Evolutionary conservation across 2,329 filamentous ascomycete species (phyloP).

Genomic region (Coniella lustricola): DNA sequence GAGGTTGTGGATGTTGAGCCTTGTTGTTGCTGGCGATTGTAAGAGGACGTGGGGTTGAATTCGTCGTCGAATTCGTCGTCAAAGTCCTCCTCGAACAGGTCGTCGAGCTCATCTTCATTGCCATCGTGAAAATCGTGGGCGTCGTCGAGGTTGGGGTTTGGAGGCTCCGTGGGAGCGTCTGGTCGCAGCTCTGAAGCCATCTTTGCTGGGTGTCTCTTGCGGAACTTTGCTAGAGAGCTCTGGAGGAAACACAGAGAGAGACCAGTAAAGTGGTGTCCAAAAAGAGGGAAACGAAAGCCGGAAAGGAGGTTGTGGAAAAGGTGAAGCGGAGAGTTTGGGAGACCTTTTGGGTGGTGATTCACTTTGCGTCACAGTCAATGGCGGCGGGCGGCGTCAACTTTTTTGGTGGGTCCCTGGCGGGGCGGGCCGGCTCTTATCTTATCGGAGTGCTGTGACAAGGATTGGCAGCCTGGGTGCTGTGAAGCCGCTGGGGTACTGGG

Average conservation of each 20-base stretch:
- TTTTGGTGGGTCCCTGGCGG: conserved; percentile 4
- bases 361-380: not conserved
- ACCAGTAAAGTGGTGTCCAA: no score
- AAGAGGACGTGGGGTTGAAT: conserved; percentile 49
- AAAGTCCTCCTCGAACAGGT: conserved; percentile 52
- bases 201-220: not conserved
- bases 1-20: conserved; percentile 8
- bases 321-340: not conserved
- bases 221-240: no score
- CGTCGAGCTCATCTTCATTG: conserved; percentile 37
- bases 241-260: no score
- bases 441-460: not conserved
- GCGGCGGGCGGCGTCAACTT: not conserved
- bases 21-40: conserved; percentile 62
- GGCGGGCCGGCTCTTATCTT: not conserved
- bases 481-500: no score
- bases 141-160: not conserved
- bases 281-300: no score
- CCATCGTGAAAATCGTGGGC: no score
- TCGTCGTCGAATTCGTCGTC: conserved; percentile 53
- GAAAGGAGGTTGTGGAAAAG: no score
- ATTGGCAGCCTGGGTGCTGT: not conserved
- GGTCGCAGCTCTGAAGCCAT: conserved; percentile 5
- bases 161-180: conserved; percentile 7
- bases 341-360: not conserved